Conservation (phyloP, 495 filamentous ascomycete species). For the Chaetomium fimeti region DNA sequence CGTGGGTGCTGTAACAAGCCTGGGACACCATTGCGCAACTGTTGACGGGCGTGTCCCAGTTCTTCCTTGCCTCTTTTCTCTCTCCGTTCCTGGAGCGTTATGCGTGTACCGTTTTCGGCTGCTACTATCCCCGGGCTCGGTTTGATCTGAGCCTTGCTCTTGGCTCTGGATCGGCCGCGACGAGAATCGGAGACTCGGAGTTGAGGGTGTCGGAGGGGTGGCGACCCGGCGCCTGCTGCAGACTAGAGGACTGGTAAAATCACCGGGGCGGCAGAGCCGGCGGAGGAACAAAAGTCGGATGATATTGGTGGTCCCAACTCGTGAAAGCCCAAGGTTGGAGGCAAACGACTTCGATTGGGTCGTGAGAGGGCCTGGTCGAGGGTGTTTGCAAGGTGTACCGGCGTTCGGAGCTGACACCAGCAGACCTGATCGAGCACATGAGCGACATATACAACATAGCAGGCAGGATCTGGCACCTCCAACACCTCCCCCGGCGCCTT, state of each 20-base stretch:
- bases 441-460: slow-evolving; percentile 19
- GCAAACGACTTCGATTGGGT: slow-evolving; percentile 3
- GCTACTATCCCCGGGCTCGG: slow-evolving; percentile 14
- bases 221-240: background rate
- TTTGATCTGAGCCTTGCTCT: slow-evolving; percentile 24
- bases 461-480: slow-evolving; percentile 6
- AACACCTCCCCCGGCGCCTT: background rate
- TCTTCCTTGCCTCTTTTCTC: background rate
- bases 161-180: slow-evolving; percentile 24
- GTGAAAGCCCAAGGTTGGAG: background rate
- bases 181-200: background rate
- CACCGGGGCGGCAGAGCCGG: background rate
- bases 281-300: background rate
- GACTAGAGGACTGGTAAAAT: background rate
- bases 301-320: background rate
- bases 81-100: background rate
- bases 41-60: background rate
- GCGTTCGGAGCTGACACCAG: background rate
- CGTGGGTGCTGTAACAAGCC: slow-evolving; percentile 35
- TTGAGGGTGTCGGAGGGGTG: background rate
- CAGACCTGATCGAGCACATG: slow-evolving; percentile 14
- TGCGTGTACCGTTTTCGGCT: background rate
- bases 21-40: slow-evolving; percentile 46
- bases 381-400: slow-evolving; percentile 3
- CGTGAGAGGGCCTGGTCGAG: slow-evolving; percentile 6